phyloP scores from a whole-genome alignment of 1,284 basidiomycete species.

The Anthracocystis setariae region DNA sequence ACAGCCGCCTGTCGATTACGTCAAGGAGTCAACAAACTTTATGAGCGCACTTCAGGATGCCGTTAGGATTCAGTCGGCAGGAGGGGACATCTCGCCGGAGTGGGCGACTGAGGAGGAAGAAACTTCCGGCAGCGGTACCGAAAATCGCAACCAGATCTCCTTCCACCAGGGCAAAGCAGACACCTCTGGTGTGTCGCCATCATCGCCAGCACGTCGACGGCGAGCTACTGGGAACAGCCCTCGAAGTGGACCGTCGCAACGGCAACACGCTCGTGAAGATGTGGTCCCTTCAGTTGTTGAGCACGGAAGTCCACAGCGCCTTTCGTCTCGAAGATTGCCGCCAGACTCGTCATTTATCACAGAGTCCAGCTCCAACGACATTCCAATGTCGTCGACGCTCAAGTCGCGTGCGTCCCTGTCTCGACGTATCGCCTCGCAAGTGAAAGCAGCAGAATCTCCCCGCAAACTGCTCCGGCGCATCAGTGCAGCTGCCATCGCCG shows the following conservation, averaged over 20 bases:
- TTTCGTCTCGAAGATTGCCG: conserved; percentile 33
- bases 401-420: conserved; percentile 40
- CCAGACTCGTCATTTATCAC: conserved; percentile 36
- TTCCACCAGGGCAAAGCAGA: conserved; percentile 33
- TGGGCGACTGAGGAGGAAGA: conserved; percentile 48
- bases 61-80: conserved; percentile 13
- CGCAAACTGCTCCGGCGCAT: conserved; percentile 53
- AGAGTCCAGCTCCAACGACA: conserved; percentile 31
- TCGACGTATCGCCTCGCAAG: conserved; percentile 26
- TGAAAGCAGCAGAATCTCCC: conserved; percentile 42
- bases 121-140: conserved; percentile 11
- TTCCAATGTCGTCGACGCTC: conserved; percentile 47
- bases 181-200: neutral
- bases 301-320: conserved; percentile 35
- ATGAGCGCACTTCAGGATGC: conserved; percentile 43
- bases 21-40: conserved; percentile 38
- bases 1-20: conserved; percentile 40
- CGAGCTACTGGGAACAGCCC: conserved; percentile 1
- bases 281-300: conserved; percentile 23
- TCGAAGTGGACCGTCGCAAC: neutral
- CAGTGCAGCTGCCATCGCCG: conserved; percentile 52
- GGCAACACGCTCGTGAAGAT: conserved; percentile 6
- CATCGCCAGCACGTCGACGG: conserved; percentile 24
- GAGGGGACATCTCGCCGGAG: conserved; percentile 20
- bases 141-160: conserved; percentile 3